A percentile compares a stretch with the other conserved stretches of the same genome.
Evolutionary conservation across 768 basidiomycete species (phyloP).

Genomic region (Trametes gibbosa): DNA sequence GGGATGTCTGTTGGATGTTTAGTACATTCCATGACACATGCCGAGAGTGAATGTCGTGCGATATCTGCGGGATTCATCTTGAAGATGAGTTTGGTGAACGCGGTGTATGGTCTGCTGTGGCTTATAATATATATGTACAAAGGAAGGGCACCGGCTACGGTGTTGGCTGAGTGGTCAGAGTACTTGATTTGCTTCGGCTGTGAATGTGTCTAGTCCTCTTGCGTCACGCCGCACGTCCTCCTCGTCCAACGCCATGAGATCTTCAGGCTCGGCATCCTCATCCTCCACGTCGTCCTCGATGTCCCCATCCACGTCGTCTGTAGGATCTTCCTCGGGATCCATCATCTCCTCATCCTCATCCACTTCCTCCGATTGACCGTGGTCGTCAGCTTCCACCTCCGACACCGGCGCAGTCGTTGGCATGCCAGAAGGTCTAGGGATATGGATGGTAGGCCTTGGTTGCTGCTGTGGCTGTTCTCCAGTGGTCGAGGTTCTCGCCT

Average conservation of each 20-base stretch:
- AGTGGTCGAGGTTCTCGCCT: conserved; percentile 23
- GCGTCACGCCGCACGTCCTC: conserved; percentile 42
- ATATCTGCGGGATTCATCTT: too few species aligned
- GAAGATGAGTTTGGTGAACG: too few species aligned
- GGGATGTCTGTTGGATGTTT: too few species aligned
- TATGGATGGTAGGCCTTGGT: conserved; percentile 25
- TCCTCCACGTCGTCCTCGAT: conserved; percentile 30
- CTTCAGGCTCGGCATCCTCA: conserved; percentile 39
- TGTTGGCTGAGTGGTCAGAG: background rate
- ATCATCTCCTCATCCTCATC: conserved; percentile 36
- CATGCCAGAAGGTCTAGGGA: conserved; percentile 25
- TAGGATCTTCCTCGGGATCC: conserved; percentile 32
- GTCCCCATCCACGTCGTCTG: conserved; percentile 37
- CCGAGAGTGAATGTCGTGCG: too few species aligned
- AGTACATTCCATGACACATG: too few species aligned
- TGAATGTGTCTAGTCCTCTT: conserved; percentile 34
- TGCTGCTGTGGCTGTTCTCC: conserved; percentile 2
- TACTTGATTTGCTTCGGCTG: background rate
- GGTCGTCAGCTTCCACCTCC: conserved; percentile 24
- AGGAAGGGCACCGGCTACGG: background rate
- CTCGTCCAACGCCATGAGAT: conserved; percentile 44
- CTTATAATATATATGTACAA: too few species aligned
- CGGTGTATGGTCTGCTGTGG: too few species aligned
- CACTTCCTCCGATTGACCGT: conserved; percentile 27
- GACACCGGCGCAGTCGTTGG: conserved; percentile 13